Evolutionary conservation across 148 eudicot species (phyloP).

Genomic region (Linanthus parryae): DNA sequence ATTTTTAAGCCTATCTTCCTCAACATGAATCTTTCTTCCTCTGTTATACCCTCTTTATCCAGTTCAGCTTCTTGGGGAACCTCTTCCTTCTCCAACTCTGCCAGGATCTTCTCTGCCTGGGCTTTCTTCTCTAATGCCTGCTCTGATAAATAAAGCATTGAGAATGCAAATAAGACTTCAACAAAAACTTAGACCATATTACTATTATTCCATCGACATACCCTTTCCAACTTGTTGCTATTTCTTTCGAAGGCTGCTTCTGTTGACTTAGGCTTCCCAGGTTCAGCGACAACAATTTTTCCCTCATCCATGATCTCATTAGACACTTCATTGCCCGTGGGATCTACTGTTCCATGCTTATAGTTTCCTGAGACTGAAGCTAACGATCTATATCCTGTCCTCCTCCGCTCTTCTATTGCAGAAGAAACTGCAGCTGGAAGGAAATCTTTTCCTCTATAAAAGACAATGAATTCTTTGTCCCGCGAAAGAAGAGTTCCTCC

Average conservation of each 20-base stretch:
- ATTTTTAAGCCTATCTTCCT: slow-evolving; percentile 87
- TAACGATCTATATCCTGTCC: slow-evolving; percentile 21
- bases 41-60: slow-evolving; percentile 88
- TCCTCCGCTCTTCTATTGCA: slow-evolving; percentile 78
- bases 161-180: slow-evolving; percentile 10
- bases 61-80: slow-evolving; percentile 37
- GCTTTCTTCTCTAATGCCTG: slow-evolving; percentile 51
- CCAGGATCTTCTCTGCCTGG: slow-evolving; percentile 67
- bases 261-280: slow-evolving; percentile 31
- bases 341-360: slow-evolving; percentile 12
- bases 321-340: slow-evolving; percentile 22
- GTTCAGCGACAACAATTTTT: slow-evolving; percentile 20
- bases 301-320: slow-evolving; percentile 18
- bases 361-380: slow-evolving; percentile 14
- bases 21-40: slow-evolving; percentile 95
- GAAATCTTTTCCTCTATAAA: slow-evolving; percentile 96
- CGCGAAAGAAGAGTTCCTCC: slow-evolving; percentile 84
- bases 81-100: slow-evolving; percentile 65
- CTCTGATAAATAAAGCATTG: slow-evolving; percentile 17
- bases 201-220: slow-evolving; percentile 24
- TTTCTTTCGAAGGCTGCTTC: slow-evolving; percentile 49
- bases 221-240: slow-evolving; percentile 57
- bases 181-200: slow-evolving; percentile 1
- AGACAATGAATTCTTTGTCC: slow-evolving; percentile 69
- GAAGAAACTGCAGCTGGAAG: slow-evolving; percentile 85